phyloP scores from a whole-genome alignment of 176 grass and related monocot genomes.

The Rhipidocladum racemiflorum region DNA sequence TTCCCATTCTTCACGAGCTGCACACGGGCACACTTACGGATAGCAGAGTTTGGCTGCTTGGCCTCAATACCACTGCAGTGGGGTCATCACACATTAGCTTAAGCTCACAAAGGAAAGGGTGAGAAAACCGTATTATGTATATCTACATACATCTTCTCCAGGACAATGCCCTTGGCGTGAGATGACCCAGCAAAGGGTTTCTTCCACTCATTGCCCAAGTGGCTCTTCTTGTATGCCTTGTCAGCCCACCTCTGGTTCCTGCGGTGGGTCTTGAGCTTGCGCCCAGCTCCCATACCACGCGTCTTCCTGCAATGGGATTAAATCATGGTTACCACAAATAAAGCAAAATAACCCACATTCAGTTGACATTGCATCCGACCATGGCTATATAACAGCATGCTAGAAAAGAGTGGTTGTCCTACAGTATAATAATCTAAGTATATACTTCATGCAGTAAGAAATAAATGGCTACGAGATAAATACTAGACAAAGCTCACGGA shows the following conservation, averaged over 20 bases:
- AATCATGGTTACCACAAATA: neutral
- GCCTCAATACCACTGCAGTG: conserved; percentile 67
- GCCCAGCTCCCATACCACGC: conserved; percentile 72
- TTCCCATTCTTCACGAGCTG: conserved; percentile 72
- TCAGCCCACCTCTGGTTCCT: conserved; percentile 72
- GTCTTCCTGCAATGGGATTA: conserved; percentile 49
- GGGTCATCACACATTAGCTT: neutral
- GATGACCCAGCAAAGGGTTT: conserved; percentile 67
- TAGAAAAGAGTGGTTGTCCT: neutral
- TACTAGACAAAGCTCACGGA: neutral
- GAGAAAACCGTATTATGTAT: neutral
- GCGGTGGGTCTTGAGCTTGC: conserved; percentile 68
- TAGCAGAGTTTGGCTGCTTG: conserved; percentile 70
- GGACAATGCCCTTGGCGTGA: conserved; percentile 70
- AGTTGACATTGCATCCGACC: neutral
- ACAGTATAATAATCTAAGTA: neutral
- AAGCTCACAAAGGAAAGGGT: neutral
- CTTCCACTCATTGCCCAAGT: conserved; percentile 72
- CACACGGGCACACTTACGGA: conserved; percentile 71
- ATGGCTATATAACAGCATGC: neutral
- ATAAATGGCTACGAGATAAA: neutral
- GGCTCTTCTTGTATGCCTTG: conserved; percentile 80
- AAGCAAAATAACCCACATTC: neutral
- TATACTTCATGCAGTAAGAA: neutral
- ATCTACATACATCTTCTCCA: conserved; percentile 67